Percentiles rank a stretch among this genome's conserved stretches.
These are phyloP conservation scores for Areca catechu DNA, from an alignment of 176 grass and related monocot species.

Conservation along the genomic window DNA sequence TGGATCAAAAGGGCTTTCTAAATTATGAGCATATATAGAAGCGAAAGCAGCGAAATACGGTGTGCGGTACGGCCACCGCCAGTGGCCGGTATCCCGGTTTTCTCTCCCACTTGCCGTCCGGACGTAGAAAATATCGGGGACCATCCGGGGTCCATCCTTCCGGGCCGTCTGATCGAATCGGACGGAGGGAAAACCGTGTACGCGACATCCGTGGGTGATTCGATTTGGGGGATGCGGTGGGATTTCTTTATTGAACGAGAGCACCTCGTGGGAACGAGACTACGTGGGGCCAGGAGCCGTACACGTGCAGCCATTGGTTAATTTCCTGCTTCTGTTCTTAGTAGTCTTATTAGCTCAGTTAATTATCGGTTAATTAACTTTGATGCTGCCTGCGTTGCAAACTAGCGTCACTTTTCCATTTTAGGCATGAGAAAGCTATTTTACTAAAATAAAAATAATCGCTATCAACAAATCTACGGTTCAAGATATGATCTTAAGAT, in stretches of 20 bases:
- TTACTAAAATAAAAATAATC: not conserved
- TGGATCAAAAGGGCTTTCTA: not conserved
- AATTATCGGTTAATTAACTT: not conserved
- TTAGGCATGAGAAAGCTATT: not conserved
- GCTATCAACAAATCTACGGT: no score
- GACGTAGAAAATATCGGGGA: not conserved
- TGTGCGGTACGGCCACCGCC: slow-evolving; percentile 7
- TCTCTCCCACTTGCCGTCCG: not conserved
- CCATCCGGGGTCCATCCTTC: not conserved
- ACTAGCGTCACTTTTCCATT: slow-evolving; percentile 8
- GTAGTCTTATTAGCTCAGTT: not conserved
- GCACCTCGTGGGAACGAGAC: not conserved
- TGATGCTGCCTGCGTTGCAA: no score
- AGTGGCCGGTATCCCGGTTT: slow-evolving; percentile 15
- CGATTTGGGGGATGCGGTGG: not conserved
- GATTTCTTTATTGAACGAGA: not conserved
- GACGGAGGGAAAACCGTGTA: not conserved
- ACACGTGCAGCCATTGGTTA: not conserved
- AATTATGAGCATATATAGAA: not conserved
- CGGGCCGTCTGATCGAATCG: slow-evolving; percentile 4
- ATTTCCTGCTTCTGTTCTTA: no score
- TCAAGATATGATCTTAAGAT: no score
- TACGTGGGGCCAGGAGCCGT: not conserved
- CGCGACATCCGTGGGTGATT: no score
- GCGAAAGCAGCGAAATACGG: not conserved